These are phyloP conservation scores for Viola pubescens DNA, from an alignment of 441 rosid genomes.

Conservation along the genomic window DNA sequence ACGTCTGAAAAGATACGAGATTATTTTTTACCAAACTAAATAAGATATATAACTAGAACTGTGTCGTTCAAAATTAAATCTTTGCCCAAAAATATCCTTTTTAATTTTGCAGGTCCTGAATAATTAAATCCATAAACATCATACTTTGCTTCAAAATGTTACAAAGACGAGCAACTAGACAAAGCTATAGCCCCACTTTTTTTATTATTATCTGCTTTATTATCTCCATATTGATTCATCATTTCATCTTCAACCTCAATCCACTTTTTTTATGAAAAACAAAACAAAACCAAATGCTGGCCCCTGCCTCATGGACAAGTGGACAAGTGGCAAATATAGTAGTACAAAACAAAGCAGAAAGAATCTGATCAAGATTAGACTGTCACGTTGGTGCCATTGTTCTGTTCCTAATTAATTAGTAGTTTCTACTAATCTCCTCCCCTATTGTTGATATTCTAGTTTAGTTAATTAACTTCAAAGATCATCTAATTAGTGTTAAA, in stretches of 20 bases:
- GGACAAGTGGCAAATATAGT: conserved; percentile 5
- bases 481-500: too few relatives aligned
- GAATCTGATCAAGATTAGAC: conserved; percentile 12
- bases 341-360: background rate
- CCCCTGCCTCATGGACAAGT: conserved; percentile 13
- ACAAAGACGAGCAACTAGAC: conserved; percentile 3
- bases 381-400: conserved; percentile 13
- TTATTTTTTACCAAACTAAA: too few relatives aligned
- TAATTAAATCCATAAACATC: conserved; percentile 15
- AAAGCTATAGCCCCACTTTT: conserved; percentile 4
- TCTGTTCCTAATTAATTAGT: background rate
- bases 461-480: too few relatives aligned
- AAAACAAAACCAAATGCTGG: background rate
- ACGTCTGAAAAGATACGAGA: too few relatives aligned
- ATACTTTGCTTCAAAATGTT: conserved; percentile 15
- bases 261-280: background rate
- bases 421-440: background rate
- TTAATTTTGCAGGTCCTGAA: conserved; percentile 2
- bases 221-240: background rate
- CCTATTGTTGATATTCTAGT: background rate
- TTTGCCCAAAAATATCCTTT: too few relatives aligned
- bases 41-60: conserved; percentile 1
- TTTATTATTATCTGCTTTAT: background rate
- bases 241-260: conserved; percentile 27
- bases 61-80: conserved; percentile 11